Evolutionary conservation across 495 filamentous ascomycete species (phyloP), one percentile per base, ranked within the genome.

Genomic region (Penicillium parvum): DNA sequence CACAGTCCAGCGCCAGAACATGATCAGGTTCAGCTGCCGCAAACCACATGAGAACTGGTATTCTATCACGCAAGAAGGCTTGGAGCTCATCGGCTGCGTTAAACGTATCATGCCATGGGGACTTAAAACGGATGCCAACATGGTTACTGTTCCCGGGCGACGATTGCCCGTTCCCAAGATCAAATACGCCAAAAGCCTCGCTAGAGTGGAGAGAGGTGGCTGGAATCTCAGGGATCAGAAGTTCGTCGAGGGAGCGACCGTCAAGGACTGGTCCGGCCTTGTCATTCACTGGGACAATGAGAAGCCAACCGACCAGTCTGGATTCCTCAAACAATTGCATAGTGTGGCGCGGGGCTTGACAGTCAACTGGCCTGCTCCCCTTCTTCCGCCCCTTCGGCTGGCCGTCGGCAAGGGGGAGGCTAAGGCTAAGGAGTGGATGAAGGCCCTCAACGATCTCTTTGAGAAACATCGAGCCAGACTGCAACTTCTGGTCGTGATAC

Each of bases 1-100:
- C 9, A 52, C 61, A 0, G 47, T 58, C 0, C 82, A 86, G 49
- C 80, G 78, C 0, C 60, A 68, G 1, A 32, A 58, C 0, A 89
- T 90, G 78, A 77, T 86, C 26, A 53, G 50, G 2, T 83, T 87
- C 53, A 80, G 86, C 4, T 83, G 78, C 38, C 74, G 85, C 5
- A 53, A 59, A 1, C 83, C 86, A 0, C 68, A 63, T 1, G 60
- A 68, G 18, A 91, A 90, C 49, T 83, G 78, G 0, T 40, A 64
- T 5, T 83, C 80, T 0, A 82, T 92, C 47, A 64, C 69, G 0
- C 63, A 53, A 0, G 58, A 73, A 7, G 85, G 78, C 4, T 65
- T 68, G 1, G 34, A 48, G 0, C 57, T 79, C 12, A 60, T 79
- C 29, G 68, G 73, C n/a, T n/a, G n/a, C n/a, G n/a, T n/a, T n/a